Conservation (phyloP, 345 rosid genomes). For the Populus pruinosa region DNA sequence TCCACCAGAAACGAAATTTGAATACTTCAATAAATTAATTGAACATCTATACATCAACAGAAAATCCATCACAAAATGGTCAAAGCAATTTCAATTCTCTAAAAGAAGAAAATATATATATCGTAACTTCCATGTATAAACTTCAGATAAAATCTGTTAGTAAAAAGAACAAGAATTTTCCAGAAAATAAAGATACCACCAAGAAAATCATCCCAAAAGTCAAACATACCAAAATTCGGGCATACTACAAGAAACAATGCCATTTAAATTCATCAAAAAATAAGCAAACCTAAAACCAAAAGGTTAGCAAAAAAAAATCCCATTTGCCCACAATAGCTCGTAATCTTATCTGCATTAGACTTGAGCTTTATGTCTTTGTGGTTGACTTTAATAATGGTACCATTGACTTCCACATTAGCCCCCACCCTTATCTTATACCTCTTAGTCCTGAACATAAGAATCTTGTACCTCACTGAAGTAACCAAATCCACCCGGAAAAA, state of each 20-base stretch:
- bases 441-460: slow-evolving; percentile 55
- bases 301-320: slow-evolving; percentile 15
- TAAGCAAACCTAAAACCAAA: slow-evolving; percentile 19
- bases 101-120: not conserved
- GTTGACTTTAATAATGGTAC: slow-evolving; percentile 24
- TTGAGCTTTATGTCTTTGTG: slow-evolving; percentile 40
- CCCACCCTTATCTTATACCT: slow-evolving; percentile 43
- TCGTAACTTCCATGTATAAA: not conserved
- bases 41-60: not conserved
- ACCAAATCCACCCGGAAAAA: slow-evolving; percentile 58
- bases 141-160: not conserved
- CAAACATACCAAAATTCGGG: not conserved
- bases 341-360: slow-evolving; percentile 31
- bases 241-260: not conserved
- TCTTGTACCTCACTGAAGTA: slow-evolving; percentile 64
- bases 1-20: not conserved
- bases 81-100: not conserved
- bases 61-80: not conserved
- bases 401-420: slow-evolving; percentile 47
- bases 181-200: not conserved
- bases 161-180: not conserved
- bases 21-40: not conserved
- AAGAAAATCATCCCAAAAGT: not conserved
- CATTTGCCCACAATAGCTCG: slow-evolving; percentile 3
- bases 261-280: slow-evolving; percentile 14